Evolutionary conservation across 2,329 filamentous ascomycete species (phyloP), one percentile per base, ranked within the genome.

Genomic region (Plectosphaerella plurivora): DNA sequence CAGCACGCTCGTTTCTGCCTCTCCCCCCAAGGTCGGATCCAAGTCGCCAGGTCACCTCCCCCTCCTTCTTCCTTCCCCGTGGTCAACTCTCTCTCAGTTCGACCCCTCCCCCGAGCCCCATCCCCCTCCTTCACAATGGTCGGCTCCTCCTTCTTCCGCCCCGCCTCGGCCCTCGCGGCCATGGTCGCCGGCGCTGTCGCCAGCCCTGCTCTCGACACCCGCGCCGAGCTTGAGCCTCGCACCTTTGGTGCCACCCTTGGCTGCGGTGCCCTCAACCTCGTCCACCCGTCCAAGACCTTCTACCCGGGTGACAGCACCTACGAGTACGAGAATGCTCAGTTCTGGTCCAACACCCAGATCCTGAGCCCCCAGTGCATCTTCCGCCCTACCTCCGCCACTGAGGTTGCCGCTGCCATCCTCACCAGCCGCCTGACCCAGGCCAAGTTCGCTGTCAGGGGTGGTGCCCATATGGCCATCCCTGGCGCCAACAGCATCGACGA

Each of bases 361-460:
- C 15, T 53, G 39, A 53, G 48, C 37, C 52, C 52, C 24, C 36
- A 50, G 22, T 67, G 65, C 52, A 62, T 61, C 35, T 59, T 66
- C 42, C 55, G 58, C 5, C 65, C 65, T 8, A 33, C 36, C 2
- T 56, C 61, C 2, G 58, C 63, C 8, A 51, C 53, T 5, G 62
- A 66, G 10, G 62, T 66, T 3, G 62, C 65, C 12, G 52, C 63
- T 8, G 58, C 58, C 9, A 54, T 68, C 16, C 51, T 63, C 16
- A 54, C 61, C 2, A 55, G 59, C 16, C 61, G 59, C 20, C 58
- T 56, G 20, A 64, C 60, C 4, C 52, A 56, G 12, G 67, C 64
- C 56, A 57, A 60, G 24, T 69, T 68, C 47, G 62, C 66, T 10
- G 59, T 68, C 28, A 66, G 65, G 53, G 61, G 62, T 14, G 67